These are phyloP conservation scores for Glonium stellatum DNA, from an alignment of 495 filamentous ascomycete species.

Conservation along the genomic window DNA sequence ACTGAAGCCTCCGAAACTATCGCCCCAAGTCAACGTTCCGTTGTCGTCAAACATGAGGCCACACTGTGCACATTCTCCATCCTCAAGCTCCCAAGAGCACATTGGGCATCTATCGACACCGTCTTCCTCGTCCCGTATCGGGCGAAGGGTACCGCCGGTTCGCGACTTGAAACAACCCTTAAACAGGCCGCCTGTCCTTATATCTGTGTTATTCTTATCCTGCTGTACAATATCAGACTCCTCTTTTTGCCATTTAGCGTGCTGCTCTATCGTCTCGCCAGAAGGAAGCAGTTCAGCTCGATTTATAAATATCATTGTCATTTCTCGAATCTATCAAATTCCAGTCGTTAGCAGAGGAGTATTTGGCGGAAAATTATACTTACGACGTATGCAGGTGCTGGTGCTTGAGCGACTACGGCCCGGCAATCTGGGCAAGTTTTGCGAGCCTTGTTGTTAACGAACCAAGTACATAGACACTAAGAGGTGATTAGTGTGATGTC, in stretches of 20 bases:
- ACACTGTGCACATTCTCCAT: slow-evolving; percentile 49
- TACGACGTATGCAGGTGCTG: slow-evolving; percentile 66
- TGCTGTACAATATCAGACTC: slow-evolving; percentile 46
- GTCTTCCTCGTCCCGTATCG: slow-evolving; percentile 54
- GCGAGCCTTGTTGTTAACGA: slow-evolving; percentile 49
- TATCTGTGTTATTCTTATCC: slow-evolving; percentile 46
- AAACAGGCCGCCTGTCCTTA: slow-evolving; percentile 54
- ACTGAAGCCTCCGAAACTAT: slow-evolving; percentile 30
- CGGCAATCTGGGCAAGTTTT: slow-evolving; percentile 72
- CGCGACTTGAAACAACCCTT: slow-evolving; percentile 52
- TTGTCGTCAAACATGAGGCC: slow-evolving; percentile 44
- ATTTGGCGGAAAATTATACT: slow-evolving; percentile 15
- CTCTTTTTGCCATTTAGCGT: slow-evolving; percentile 51
- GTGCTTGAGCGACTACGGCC: slow-evolving; percentile 49
- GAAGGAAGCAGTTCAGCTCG: slow-evolving; percentile 57
- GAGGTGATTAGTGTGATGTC: slow-evolving; percentile 18
- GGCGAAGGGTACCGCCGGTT: slow-evolving; percentile 19
- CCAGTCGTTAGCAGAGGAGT: slow-evolving; percentile 13
- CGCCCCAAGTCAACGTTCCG: slow-evolving; percentile 24
- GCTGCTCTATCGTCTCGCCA: slow-evolving; percentile 56
- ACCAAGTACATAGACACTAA: slow-evolving; percentile 63
- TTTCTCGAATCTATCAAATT: slow-evolving; percentile 52
- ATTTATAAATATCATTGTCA: slow-evolving; percentile 59
- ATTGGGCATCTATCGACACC: slow-evolving; percentile 56
- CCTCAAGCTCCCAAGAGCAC: slow-evolving; percentile 61